Percentiles rank a stretch among this genome's conserved stretches.
Conservation (phyloP, 1,284 basidiomycete genomes). For the Cutaneotrichosporon sp. region DNA sequence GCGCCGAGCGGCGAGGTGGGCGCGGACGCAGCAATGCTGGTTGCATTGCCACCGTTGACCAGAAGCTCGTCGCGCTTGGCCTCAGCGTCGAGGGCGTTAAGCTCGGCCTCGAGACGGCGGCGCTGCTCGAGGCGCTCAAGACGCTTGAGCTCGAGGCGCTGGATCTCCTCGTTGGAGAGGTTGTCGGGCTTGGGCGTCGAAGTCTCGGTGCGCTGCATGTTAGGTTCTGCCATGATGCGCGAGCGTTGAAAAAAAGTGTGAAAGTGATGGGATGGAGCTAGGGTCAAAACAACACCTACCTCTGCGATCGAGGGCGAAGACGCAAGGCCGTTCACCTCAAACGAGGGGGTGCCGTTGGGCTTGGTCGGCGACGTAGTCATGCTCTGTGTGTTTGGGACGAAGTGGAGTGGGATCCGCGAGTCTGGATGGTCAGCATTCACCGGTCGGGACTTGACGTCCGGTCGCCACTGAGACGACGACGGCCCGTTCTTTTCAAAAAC, state of each 20-base stretch:
- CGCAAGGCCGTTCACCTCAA: slow-evolving; percentile 39
- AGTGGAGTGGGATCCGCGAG: slow-evolving; percentile 24
- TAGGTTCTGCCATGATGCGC: not conserved
- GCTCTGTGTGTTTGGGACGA: slow-evolving; percentile 17
- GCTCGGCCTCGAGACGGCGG: slow-evolving; percentile 89
- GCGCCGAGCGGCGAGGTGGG: slow-evolving; percentile 42
- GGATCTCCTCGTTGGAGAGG: slow-evolving; percentile 23
- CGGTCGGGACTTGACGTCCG: not conserved
- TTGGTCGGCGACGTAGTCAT: slow-evolving; percentile 40
- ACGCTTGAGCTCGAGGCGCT: slow-evolving; percentile 88
- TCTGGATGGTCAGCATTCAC: slow-evolving; percentile 5
- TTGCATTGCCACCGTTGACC: slow-evolving; percentile 55
- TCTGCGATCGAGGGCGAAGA: slow-evolving; percentile 37
- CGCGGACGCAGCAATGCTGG: slow-evolving; percentile 40
- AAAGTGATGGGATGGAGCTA: not conserved
- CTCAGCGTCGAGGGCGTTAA: slow-evolving; percentile 85
- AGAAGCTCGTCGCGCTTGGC: slow-evolving; percentile 69
- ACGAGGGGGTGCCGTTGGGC: slow-evolving; percentile 30
- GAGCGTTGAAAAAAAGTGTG: not conserved
- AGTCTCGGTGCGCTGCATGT: not conserved
- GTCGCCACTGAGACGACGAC: not conserved
- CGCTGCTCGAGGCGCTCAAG: slow-evolving; percentile 79
- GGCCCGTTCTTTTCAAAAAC: slow-evolving; percentile 10
- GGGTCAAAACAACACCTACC: slow-evolving; percentile 28
- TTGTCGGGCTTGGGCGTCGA: slow-evolving; percentile 16